phyloP scores from a whole-genome alignment of 2,329 filamentous ascomycete genomes.

The Sporothrix pallida region DNA sequence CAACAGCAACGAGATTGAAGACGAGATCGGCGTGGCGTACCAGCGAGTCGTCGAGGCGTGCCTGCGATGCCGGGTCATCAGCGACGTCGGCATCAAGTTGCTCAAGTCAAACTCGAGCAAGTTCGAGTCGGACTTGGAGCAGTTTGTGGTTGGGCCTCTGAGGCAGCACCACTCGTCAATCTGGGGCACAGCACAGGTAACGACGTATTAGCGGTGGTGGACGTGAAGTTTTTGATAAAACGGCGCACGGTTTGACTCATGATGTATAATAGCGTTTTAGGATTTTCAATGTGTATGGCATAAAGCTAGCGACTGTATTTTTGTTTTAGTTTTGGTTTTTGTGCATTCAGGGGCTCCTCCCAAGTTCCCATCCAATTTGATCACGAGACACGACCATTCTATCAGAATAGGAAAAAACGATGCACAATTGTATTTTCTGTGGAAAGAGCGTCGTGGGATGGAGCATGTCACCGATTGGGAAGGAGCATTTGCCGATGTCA shows the following conservation, averaged over 20 bases:
- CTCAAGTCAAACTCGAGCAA: slow-evolving; percentile 33
- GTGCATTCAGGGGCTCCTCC: background rate
- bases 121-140: slow-evolving; percentile 36
- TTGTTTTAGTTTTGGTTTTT: background rate
- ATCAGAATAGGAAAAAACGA: no score
- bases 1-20: slow-evolving; percentile 36
- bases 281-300: background rate
- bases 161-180: slow-evolving; percentile 34
- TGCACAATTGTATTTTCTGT: no score
- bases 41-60: slow-evolving; percentile 36
- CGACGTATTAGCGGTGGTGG: slow-evolving; percentile 27
- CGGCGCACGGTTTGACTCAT: background rate
- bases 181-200: slow-evolving; percentile 32
- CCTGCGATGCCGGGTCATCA: slow-evolving; percentile 35
- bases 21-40: slow-evolving; percentile 36
- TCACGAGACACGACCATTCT: background rate
- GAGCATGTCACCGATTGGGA: no score
- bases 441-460: no score
- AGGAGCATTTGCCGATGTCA: no score
- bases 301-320: background rate
- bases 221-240: background rate
- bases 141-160: slow-evolving; percentile 37
- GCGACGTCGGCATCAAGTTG: slow-evolving; percentile 31
- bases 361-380: background rate
- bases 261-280: slow-evolving; percentile 2